phyloP scores from a whole-genome alignment of 1,284 basidiomycete species.

The Ceratobasidium sp. region DNA sequence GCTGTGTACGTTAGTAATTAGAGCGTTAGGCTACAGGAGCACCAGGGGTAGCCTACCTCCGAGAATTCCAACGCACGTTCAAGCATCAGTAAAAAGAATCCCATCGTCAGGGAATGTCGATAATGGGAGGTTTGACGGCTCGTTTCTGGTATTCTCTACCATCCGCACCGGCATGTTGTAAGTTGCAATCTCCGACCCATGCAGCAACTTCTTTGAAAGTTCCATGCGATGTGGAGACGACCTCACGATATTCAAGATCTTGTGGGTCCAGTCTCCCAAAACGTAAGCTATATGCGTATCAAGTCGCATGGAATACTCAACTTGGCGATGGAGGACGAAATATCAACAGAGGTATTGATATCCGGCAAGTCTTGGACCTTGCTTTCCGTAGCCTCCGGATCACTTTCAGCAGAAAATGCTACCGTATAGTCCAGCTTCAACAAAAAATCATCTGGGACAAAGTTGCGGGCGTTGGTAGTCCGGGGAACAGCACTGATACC shows the following conservation, averaged over 20 bases:
- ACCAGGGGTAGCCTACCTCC: slow-evolving; percentile 7
- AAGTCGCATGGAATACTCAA: neutral
- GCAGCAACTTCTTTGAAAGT: neutral
- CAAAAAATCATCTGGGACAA: neutral
- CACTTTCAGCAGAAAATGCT: neutral
- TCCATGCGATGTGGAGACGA: slow-evolving; percentile 26
- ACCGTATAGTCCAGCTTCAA: neutral
- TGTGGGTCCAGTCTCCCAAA: neutral
- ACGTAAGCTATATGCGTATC: neutral
- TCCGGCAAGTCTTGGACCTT: neutral
- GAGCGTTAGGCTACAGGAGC: neutral
- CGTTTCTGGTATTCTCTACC: neutral
- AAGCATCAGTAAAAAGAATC: slow-evolving; percentile 26
- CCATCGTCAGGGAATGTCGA: slow-evolving; percentile 29
- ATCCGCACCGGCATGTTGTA: neutral
- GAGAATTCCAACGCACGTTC: slow-evolving; percentile 13
- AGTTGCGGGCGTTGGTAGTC: neutral
- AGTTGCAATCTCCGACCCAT: neutral
- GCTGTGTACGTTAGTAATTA: neutral
- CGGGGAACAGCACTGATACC: neutral
- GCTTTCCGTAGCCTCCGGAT: neutral
- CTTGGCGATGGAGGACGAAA: neutral
- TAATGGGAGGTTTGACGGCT: neutral
- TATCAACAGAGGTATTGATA: neutral
- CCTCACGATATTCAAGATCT: slow-evolving; percentile 12